Percentiles rank a stretch among this genome's conserved stretches.
These are phyloP conservation scores for Trichoderma atroviride DNA, from an alignment of 2,329 filamentous ascomycete species.

Conservation along the genomic window DNA sequence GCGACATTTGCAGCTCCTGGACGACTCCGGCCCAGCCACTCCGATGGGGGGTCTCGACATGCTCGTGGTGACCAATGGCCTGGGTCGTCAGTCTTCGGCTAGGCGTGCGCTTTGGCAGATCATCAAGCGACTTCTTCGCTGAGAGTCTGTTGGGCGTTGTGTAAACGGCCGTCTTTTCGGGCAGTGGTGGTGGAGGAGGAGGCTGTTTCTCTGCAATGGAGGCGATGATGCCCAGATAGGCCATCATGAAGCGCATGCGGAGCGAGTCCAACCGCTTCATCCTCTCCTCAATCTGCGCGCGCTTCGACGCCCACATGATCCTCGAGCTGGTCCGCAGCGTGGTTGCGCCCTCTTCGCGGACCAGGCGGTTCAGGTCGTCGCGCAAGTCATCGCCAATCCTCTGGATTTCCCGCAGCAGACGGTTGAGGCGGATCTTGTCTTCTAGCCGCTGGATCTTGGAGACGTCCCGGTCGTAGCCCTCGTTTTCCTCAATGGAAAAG, in stretches of 20 bases:
- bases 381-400: conserved; percentile 62
- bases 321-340: conserved; percentile 52
- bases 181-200: conserved; percentile 36
- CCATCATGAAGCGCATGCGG: conserved; percentile 65
- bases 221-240: conserved; percentile 63
- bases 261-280: conserved; percentile 62
- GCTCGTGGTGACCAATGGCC: conserved; percentile 56
- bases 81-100: conserved; percentile 57
- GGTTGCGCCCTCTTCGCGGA: conserved; percentile 49
- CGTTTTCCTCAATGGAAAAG: conserved; percentile 65
- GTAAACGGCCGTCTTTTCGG: conserved; percentile 41
- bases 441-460: conserved; percentile 60
- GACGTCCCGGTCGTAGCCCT: conserved; percentile 64
- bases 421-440: conserved; percentile 62
- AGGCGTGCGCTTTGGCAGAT: conserved; percentile 50
- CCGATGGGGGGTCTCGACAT: conserved; percentile 51
- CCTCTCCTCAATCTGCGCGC: conserved; percentile 57
- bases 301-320: conserved; percentile 61
- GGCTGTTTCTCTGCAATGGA: conserved; percentile 42
- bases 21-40: conserved; percentile 66
- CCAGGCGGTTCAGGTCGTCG: conserved; percentile 58
- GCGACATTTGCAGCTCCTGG: conserved; percentile 63
- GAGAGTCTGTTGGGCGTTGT: conserved; percentile 38
- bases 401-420: conserved; percentile 64
- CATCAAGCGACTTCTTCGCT: conserved; percentile 49